Base-by-base conservation (phyloP, 176 grass and related monocot genomes). In the Melocanna baccifera region DNA sequence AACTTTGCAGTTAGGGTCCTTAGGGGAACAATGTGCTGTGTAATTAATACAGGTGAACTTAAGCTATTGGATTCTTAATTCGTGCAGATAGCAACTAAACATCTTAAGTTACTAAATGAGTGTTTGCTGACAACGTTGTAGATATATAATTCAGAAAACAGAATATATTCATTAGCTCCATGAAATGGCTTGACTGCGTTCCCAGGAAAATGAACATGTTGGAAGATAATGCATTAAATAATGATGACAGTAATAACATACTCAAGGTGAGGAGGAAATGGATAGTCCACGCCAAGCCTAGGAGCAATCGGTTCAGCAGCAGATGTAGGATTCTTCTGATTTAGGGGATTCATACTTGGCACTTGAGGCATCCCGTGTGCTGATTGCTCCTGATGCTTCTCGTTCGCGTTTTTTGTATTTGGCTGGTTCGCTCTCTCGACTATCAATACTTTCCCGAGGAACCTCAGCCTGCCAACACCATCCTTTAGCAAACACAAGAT, bases 191-290 rank as follows among this genome's bases (percentile, higher is more conserved):
- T 13, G 42, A 15, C 7, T 46, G 3, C 3, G 12, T 53, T 69
- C 30, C 56, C 36, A 52, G 6, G 30, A 76, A 61, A 57, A 42
- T 53, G 46, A 55, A 20, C 62, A 84, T 41, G 46, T 47, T 41
- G 5, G 47, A 77, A 40, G 36, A 64, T 52, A 45, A 65, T 53
- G 9, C 43, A 40, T 66, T 22, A 23, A 53, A 82, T 26, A 65
- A 29, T 59, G 5, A 70, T 28, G 43, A 45, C 19, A 52, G 11
- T 0, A 12, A 84, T 51, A 61, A 79, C 90, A 83, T 97, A 97
- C 96, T 95, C 89, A 7, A 98, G 96, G 79, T 95, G 87, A 28
- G 96, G 91, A 73, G 96, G 96, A 85, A 98, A 95, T 36, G 96
- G 85, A 63, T 95, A 98, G 51, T 98, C 93, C 71, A 98, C 89